Evolutionary conservation across 768 basidiomycete genomes (phyloP).

Genomic region (Lepiota brunneoincarnata): DNA sequence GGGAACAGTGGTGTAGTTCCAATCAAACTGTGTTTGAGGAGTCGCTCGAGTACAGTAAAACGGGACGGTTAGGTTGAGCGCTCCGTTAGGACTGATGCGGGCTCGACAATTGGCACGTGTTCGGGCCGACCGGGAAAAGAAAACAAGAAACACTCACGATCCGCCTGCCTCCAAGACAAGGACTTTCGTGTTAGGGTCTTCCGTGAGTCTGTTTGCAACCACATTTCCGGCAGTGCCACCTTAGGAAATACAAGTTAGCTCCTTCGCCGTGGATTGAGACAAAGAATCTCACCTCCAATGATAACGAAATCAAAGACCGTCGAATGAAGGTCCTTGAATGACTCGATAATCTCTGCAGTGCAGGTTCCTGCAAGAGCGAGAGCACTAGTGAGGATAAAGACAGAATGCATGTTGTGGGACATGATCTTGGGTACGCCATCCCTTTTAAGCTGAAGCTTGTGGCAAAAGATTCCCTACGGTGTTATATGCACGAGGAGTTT

Average conservation of each 20-base stretch:
- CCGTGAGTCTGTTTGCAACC: slow-evolving; percentile 55
- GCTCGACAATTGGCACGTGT: background rate
- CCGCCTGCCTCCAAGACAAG: slow-evolving; percentile 54
- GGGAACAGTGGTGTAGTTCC: slow-evolving; percentile 25
- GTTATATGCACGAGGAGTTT: background rate
- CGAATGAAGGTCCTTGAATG: slow-evolving; percentile 5
- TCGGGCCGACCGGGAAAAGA: too few species aligned
- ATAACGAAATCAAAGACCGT: slow-evolving; percentile 13
- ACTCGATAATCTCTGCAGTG: slow-evolving; percentile 2
- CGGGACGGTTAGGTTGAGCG: slow-evolving; percentile 11
- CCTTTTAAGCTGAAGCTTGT: background rate
- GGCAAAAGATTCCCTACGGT: background rate
- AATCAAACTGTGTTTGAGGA: slow-evolving; percentile 20
- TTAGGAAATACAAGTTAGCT: background rate
- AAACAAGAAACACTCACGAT: slow-evolving; percentile 36
- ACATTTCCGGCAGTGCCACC: slow-evolving; percentile 58
- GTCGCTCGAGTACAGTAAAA: slow-evolving; percentile 15
- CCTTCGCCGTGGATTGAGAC: background rate
- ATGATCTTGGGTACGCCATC: background rate
- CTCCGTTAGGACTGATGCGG: slow-evolving; percentile 12
- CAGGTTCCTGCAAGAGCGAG: background rate
- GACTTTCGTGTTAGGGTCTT: slow-evolving; percentile 44
- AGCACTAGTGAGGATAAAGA: background rate
- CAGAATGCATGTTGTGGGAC: background rate
- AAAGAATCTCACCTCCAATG: slow-evolving; percentile 11